Conservation (phyloP, 768 basidiomycete genomes). For the Collybia sordida region DNA sequence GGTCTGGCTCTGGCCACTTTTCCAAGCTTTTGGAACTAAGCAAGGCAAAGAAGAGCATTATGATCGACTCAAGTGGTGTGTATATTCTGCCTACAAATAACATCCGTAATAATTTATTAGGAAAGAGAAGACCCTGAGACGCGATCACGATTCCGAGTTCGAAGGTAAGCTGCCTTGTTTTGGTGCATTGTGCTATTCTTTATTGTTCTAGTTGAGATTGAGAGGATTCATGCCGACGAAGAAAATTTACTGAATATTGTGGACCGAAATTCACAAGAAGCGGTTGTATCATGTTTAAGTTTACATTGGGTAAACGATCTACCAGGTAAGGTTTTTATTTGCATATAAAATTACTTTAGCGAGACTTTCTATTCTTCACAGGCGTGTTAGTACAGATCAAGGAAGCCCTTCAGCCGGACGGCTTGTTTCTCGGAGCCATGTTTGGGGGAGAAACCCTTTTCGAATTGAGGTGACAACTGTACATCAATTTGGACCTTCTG, state of each 20-base stretch:
- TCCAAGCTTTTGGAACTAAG: constrained; percentile 74
- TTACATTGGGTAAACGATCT: constrained; percentile 99
- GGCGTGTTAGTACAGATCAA: constrained; percentile 86
- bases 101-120: constrained; percentile 2
- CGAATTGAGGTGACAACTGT: constrained; percentile 68
- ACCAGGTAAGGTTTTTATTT: constrained; percentile 57
- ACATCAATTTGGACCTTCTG: neutral
- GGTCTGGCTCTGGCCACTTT: constrained; percentile 91
- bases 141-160: constrained; percentile 79
- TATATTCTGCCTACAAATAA: neutral
- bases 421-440: constrained; percentile 92
- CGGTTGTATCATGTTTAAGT: constrained; percentile 86
- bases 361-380: constrained; percentile 24
- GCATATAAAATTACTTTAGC: neutral
- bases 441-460: constrained; percentile 96
- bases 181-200: constrained; percentile 3
- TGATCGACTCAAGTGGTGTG: constrained; percentile 88
- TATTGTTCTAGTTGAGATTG: constrained; percentile 61
- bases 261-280: constrained; percentile 79
- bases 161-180: constrained; percentile 53
- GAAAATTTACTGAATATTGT: constrained; percentile 72
- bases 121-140: constrained; percentile 65
- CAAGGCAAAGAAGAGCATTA: constrained; percentile 68
- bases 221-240: constrained; percentile 81
- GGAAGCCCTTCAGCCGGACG: constrained; percentile 84